Evolutionary conservation across 2,329 filamentous ascomycete genomes (phyloP).

Genomic region (Pseudogymnoascus sp.): DNA sequence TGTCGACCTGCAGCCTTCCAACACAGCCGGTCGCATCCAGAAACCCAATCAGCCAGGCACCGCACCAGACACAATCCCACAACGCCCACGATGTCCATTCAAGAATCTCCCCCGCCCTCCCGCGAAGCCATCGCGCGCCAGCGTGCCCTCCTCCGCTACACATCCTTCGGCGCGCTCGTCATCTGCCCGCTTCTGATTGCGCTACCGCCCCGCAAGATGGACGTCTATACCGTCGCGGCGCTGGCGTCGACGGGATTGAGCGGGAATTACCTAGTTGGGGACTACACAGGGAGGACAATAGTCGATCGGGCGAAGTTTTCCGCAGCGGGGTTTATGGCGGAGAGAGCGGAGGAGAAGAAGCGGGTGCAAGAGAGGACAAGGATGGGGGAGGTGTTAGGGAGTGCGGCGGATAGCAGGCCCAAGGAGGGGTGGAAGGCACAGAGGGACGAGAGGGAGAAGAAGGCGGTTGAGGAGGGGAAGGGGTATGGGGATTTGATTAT

Average conservation of each 20-base stretch:
- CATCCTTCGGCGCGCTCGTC: slow-evolving; percentile 38
- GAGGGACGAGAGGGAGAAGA: slow-evolving; percentile 25
- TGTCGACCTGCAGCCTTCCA: background rate
- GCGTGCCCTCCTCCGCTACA: slow-evolving; percentile 15
- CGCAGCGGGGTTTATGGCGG: slow-evolving; percentile 1
- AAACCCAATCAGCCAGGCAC: background rate
- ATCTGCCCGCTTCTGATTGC: slow-evolving; percentile 44
- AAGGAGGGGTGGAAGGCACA: slow-evolving; percentile 28
- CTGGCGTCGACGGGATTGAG: slow-evolving; percentile 29
- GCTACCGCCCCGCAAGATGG: slow-evolving; percentile 53
- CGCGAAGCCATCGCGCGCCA: slow-evolving; percentile 1
- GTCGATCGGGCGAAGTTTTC: slow-evolving; percentile 15
- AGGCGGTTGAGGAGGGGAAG: slow-evolving; percentile 29
- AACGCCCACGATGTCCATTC: background rate
- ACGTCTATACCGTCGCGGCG: slow-evolving; percentile 49
- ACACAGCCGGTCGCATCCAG: background rate
- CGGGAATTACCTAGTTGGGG: slow-evolving; percentile 23
- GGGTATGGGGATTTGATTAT: slow-evolving; percentile 34
- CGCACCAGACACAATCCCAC: background rate
- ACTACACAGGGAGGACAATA: slow-evolving; percentile 24
- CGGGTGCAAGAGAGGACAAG: slow-evolving; percentile 10
- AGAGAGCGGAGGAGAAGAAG: slow-evolving; percentile 16
- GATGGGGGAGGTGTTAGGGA: slow-evolving; percentile 29
- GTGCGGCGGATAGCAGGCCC: slow-evolving; percentile 31
- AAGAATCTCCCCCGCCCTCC: background rate